Percentiles rank a stretch among this genome's conserved stretches.
phyloP scores from a whole-genome alignment of 345 rosid species.

The Moricandia moricandioides region DNA sequence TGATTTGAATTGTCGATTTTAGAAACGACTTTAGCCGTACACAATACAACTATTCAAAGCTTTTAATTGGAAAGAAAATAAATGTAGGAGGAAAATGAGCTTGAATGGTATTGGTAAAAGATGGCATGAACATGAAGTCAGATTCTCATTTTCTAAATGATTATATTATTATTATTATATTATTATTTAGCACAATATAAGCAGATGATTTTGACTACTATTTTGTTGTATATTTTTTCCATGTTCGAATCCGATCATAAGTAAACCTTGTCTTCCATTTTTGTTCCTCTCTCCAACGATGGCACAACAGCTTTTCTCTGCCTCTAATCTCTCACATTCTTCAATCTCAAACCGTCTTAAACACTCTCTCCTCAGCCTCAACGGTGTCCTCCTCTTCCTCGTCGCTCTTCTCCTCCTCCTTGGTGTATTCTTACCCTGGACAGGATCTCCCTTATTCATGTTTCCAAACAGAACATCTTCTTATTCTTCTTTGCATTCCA shows the following conservation, averaged over 20 bases:
- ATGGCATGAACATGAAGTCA: not conserved
- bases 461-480: conserved; percentile 37
- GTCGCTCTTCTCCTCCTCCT: not conserved
- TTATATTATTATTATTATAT: not conserved
- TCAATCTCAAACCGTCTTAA: not conserved
- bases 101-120: not conserved
- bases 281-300: not conserved
- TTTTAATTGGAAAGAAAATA: not conserved
- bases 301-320: not conserved
- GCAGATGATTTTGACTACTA: too few species aligned
- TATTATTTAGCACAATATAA: too few species aligned
- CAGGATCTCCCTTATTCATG: conserved; percentile 41
- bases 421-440: conserved; percentile 18
- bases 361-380: not conserved
- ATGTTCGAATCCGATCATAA: not conserved
- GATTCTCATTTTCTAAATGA: not conserved
- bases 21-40: not conserved
- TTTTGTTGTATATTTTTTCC: not conserved
- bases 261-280: not conserved
- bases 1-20: not conserved
- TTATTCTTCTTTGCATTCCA: conserved; percentile 14
- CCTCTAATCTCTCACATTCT: not conserved
- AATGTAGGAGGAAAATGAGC: not conserved
- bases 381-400: not conserved
- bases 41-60: not conserved